These are phyloP conservation scores for Trametes punicea DNA, from an alignment of 768 basidiomycete genomes.

Conservation along the genomic window DNA sequence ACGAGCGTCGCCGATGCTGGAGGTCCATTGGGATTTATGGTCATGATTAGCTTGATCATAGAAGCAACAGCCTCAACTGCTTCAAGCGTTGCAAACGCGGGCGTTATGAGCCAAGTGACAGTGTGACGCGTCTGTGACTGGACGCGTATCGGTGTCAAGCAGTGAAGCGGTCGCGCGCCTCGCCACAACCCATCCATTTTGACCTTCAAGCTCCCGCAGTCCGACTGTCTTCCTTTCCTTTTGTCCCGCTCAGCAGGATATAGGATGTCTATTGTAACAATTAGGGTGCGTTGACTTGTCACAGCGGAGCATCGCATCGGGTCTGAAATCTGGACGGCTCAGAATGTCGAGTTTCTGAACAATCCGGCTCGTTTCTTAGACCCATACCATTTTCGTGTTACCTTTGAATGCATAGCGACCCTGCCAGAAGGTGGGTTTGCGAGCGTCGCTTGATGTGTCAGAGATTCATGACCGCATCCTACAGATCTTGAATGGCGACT, in stretches of 20 bases:
- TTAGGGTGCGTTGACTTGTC: conserved; percentile 44
- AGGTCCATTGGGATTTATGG: too few species aligned
- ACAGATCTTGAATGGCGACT: conserved; percentile 97
- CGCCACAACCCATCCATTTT: neutral
- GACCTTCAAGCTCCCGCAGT: neutral
- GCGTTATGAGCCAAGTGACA: neutral
- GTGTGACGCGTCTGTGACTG: conserved; percentile 17
- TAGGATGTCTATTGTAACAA: conserved; percentile 66
- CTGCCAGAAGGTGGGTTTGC: conserved; percentile 72
- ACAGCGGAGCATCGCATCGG: neutral
- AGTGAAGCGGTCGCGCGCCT: neutral
- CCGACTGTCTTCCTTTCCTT: neutral
- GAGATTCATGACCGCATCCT: neutral
- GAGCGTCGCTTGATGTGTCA: neutral
- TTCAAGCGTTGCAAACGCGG: neutral
- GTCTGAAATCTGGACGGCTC: neutral
- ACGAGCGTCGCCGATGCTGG: too few species aligned
- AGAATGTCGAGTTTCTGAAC: conserved; percentile 90
- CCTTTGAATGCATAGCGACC: conserved; percentile 93
- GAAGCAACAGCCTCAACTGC: neutral
- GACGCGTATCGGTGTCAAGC: conserved; percentile 9
- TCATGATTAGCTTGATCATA: too few species aligned
- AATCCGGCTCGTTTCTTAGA: conserved; percentile 92
- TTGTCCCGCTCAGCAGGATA: neutral
- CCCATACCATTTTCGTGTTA: conserved; percentile 89